Base-by-base conservation (phyloP, 192 early-diverging fungal genomes). In the Oehlia diaphana region DNA sequence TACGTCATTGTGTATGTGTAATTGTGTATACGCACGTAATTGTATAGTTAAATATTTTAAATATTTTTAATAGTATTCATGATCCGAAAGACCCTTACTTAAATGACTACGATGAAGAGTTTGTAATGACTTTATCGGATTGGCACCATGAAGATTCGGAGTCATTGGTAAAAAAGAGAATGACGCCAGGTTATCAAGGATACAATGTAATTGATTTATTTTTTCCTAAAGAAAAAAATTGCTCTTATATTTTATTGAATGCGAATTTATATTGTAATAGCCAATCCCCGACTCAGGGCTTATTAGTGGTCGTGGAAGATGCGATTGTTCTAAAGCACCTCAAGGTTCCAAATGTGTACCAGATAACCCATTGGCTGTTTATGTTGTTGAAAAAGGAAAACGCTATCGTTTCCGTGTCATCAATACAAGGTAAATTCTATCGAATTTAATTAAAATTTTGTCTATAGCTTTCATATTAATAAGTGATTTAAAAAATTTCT, bases 361-460 rank as follows among this genome's bases (percentile, higher is more conserved):
- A 21, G 33, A 70, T 21, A 42, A 44, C 8, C 21, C 19, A 44
- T 13, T 44, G 13, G 68, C 68, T 4, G 39, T 9, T 3, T 70
- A 70, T 23, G 0, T 1, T 9, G n/a, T 70, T 12, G 3, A 70
- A 70, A 42, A 70, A 42, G 92, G 92, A 64, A 94, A 92, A 83
- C 92, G 89, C 9, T 95, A 95, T 83, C 90, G 94, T 31, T 74
- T 96, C 69, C 91, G 95, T 10, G 64, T 96, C 39, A 91, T 96
- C 84, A 92, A 91, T 79, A 92, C 92, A 88, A 58, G 53, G 53
- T 58, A 58, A 58, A 42, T 42, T 42, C 39, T 42, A 42, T 9
- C 16, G 31, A 1, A 31, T 19, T 21, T 1, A 53, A 14, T 53
- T 53, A 42, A 42, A 42, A 42, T 58, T 21, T 58, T 16, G 2